These are phyloP conservation scores for Backusella parvicylindrica DNA, from an alignment of 192 early-diverging fungal species.

Conservation along the genomic window DNA sequence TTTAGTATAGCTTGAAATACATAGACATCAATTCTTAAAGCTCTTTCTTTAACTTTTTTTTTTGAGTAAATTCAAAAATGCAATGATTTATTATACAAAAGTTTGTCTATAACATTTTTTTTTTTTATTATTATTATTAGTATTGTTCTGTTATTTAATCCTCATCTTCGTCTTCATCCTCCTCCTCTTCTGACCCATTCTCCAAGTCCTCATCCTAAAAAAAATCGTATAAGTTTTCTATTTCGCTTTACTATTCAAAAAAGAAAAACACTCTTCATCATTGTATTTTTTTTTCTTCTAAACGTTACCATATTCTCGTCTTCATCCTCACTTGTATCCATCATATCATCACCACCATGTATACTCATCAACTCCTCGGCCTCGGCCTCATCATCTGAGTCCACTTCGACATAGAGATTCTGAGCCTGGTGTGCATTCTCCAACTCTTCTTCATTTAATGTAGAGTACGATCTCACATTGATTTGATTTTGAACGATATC, in stretches of 20 bases:
- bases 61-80: not conserved
- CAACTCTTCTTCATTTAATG: slow-evolving; percentile 21
- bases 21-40: too few species aligned
- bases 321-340: slow-evolving; percentile 2
- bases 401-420: slow-evolving; percentile 47
- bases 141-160: slow-evolving; percentile 4
- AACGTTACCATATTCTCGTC: slow-evolving; percentile 5
- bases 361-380: slow-evolving; percentile 16
- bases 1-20: too few species aligned
- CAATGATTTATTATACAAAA: slow-evolving; percentile 4
- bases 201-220: slow-evolving; percentile 9
- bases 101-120: not conserved
- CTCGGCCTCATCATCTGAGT: slow-evolving; percentile 29
- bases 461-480: slow-evolving; percentile 32
- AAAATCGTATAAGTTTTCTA: not conserved
- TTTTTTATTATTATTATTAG: not conserved
- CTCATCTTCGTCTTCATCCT: slow-evolving; percentile 30
- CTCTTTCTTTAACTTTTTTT: not conserved
- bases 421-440: slow-evolving; percentile 38
- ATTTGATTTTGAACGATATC: slow-evolving; percentile 51
- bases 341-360: slow-evolving; percentile 11
- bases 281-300: not conserved
- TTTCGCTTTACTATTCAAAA: not conserved
- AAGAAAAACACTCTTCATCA: not conserved
- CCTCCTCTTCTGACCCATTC: slow-evolving; percentile 17